phyloP scores from a whole-genome alignment of 176 grass and related monocot species.

The Oryza officinalis region DNA sequence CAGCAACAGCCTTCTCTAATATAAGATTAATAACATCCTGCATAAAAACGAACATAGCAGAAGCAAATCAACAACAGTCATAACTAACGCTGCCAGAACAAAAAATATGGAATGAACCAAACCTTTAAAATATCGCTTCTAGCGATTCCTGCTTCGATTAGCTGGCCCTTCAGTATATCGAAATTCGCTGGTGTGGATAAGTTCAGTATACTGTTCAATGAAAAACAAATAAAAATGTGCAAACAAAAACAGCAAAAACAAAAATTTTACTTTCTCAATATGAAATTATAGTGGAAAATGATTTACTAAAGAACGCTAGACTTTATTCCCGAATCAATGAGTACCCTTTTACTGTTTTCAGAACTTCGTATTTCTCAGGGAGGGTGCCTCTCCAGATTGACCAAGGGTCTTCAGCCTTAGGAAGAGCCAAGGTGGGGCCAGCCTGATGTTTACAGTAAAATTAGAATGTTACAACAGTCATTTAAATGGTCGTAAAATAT shows the following conservation, averaged over 20 bases:
- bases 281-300: neutral
- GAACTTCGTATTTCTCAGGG: slow-evolving; percentile 48
- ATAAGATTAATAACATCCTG: slow-evolving; percentile 52
- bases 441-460: slow-evolving; percentile 27
- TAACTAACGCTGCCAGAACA: neutral
- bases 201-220: slow-evolving; percentile 45
- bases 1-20: slow-evolving; percentile 57
- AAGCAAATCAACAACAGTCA: neutral
- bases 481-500: neutral
- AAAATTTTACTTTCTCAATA: too few relatives aligned
- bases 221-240: neutral
- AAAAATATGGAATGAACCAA: neutral
- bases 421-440: slow-evolving; percentile 32
- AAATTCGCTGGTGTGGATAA: slow-evolving; percentile 56
- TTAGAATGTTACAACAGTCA: neutral
- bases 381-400: slow-evolving; percentile 44
- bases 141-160: slow-evolving; percentile 52
- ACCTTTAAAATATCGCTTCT: slow-evolving; percentile 53
- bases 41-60: neutral
- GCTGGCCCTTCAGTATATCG: slow-evolving; percentile 48
- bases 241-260: neutral
- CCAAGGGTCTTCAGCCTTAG: slow-evolving; percentile 61
- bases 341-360: slow-evolving; percentile 66
- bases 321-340: slow-evolving; percentile 4
- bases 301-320: neutral